Base-by-base conservation (phyloP, 345 rosid species). In the Gossypioides kirkii region DNA sequence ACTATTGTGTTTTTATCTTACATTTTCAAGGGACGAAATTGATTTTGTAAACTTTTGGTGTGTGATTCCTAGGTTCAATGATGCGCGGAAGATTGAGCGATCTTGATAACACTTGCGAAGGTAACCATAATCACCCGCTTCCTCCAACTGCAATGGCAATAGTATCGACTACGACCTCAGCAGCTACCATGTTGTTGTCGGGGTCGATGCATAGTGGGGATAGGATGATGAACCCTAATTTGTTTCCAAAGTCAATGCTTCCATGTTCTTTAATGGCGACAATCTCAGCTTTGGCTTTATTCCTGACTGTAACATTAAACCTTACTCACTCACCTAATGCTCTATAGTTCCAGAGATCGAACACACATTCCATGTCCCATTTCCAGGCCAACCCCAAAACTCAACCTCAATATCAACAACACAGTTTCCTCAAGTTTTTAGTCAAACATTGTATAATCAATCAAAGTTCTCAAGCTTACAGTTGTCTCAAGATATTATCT, bases 251-350 rank as follows among this genome's bases (percentile, higher is more conserved):
- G 74, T 93, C 98, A 8, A 88, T 91, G 47, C 89, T 91, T 46
- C 99, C 99, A 55, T 82, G 91, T 77, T 91, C 98, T 3, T 83
- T 98, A 61, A 78, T 92, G 97, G 98, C 98, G 1, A 92, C 99
- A 0, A 91, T 95, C 77, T 95, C 98, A 72, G 98, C 98, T 61
- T 95, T 98, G 0, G 98, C 98, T 0, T 97, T 97, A 8, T 95
- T 95, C 74, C 99, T 98, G 0, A 92, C 99, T 0, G 89, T 95
- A 71, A 95, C 99, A 41, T 73, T 95, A 69, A 98, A 95, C 91
- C 96, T 95, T 28, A 95, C 99, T 0, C 89, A 92, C 52, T 28
- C 84, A 23, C 90, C 91, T 4, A 90, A 84, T 69, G 87, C 89
- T 14, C 43, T 82, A 16, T 90, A 88, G n/a, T 43, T 73, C 72